These are phyloP conservation scores for Cladophialophora carrionii DNA, from an alignment of 2,329 filamentous ascomycete species.

Conservation along the genomic window DNA sequence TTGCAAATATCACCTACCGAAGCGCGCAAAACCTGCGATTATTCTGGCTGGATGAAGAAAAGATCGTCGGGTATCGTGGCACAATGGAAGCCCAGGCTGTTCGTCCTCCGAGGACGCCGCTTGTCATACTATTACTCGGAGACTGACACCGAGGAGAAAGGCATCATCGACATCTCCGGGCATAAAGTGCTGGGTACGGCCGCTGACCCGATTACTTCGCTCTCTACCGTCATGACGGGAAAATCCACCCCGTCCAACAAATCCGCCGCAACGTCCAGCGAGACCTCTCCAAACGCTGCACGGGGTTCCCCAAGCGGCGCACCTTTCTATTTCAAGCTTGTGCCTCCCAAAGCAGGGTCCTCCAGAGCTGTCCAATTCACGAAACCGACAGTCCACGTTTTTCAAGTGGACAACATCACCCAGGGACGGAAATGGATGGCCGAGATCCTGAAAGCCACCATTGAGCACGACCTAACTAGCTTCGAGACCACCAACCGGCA, in stretches of 20 bases:
- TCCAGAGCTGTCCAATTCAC: slow-evolving; percentile 95
- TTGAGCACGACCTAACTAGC: slow-evolving; percentile 80
- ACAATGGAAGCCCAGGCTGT: slow-evolving; percentile 96
- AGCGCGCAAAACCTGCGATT: slow-evolving; percentile 84
- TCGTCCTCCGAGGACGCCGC: slow-evolving; percentile 86
- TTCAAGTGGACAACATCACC: slow-evolving; percentile 87
- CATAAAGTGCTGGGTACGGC: slow-evolving; percentile 95
- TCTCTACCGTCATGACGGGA: slow-evolving; percentile 90
- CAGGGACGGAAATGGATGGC: slow-evolving; percentile 97
- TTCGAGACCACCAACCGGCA: slow-evolving; percentile 88
- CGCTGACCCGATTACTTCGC: slow-evolving; percentile 82
- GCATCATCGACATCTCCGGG: slow-evolving; percentile 95
- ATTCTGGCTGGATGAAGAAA: slow-evolving; percentile 99
- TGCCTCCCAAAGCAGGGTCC: slow-evolving; percentile 83
- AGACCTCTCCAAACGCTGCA: slow-evolving; percentile 39
- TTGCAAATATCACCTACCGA: slow-evolving; percentile 79
- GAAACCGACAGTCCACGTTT: slow-evolving; percentile 95
- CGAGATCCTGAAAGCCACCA: slow-evolving; percentile 97
- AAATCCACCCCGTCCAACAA: slow-evolving; percentile 42
- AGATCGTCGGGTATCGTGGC: slow-evolving; percentile 94
- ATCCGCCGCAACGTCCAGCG: slow-evolving; percentile 42
- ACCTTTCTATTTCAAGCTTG: slow-evolving; percentile 97
- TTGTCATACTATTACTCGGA: slow-evolving; percentile 97
- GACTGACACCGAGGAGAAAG: slow-evolving; percentile 87
- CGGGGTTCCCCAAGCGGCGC: slow-evolving; percentile 56